Evolutionary conservation across 148 eudicot species (phyloP).

Genomic region (Rhododendron kiyosumense): DNA sequence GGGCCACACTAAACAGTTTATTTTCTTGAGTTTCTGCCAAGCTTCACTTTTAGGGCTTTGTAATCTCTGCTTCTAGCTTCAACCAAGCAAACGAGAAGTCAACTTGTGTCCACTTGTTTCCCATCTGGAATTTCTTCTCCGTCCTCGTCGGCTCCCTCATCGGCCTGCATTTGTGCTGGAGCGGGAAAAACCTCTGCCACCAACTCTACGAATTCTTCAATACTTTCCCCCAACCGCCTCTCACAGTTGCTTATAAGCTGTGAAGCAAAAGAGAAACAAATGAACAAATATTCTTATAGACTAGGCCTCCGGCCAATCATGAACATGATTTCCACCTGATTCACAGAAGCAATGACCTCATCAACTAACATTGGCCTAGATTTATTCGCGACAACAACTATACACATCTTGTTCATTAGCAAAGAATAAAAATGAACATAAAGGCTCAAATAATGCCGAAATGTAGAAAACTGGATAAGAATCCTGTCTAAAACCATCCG

Average conservation of each 20-base stretch:
- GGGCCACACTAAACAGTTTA: too few relatives aligned
- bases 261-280: background rate
- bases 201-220: conserved; percentile 36
- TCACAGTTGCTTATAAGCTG: conserved; percentile 51
- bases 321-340: background rate
- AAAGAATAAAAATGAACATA: background rate
- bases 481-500: background rate
- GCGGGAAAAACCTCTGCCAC: conserved; percentile 46
- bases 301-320: background rate
- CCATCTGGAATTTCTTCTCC: conserved; percentile 1
- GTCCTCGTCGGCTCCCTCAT: conserved; percentile 12
- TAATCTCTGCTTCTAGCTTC: background rate
- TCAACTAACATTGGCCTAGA: background rate
- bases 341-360: background rate
- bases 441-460: background rate
- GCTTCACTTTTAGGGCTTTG: background rate
- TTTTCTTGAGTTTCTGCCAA: background rate
- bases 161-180: conserved; percentile 23
- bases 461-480: background rate
- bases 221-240: conserved; percentile 32
- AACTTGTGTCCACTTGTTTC: background rate
- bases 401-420: background rate
- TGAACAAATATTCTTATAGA: background rate
- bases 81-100: background rate
- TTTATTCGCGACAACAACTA: too few relatives aligned